phyloP scores from a whole-genome alignment of 2,329 filamentous ascomycete species.

The Ophiostoma sp. region DNA sequence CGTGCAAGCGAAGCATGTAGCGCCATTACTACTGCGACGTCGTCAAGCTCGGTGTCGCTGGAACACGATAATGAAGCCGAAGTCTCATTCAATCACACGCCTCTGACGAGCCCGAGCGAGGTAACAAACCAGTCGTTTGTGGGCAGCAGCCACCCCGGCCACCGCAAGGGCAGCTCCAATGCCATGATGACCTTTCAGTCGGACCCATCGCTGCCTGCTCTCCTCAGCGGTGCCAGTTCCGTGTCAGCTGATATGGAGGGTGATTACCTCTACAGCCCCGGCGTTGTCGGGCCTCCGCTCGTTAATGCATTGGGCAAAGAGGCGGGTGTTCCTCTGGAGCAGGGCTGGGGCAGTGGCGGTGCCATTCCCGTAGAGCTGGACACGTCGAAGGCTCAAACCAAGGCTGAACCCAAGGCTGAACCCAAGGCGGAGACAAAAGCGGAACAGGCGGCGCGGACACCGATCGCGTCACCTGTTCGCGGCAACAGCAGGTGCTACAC shows the following conservation, averaged over 20 bases:
- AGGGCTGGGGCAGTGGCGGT: conserved; percentile 24
- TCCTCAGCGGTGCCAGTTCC: conserved; percentile 59
- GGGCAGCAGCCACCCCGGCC: background rate
- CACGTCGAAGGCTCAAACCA: background rate
- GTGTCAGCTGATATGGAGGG: conserved; percentile 58
- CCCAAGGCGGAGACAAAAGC: background rate
- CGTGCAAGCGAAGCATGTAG: conserved; percentile 28
- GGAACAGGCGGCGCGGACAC: conserved; percentile 1
- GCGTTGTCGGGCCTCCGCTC: background rate
- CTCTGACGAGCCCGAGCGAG: conserved; percentile 52
- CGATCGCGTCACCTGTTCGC: conserved; percentile 18
- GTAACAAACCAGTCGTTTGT: conserved; percentile 36
- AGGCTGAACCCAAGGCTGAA: background rate
- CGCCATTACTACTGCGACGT: conserved; percentile 43
- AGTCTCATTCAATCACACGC: conserved; percentile 38
- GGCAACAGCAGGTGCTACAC: conserved; percentile 20
- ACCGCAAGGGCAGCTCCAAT: conserved; percentile 39
- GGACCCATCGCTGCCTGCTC: conserved; percentile 57
- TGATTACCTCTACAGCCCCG: conserved; percentile 50
- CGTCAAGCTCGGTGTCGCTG: conserved; percentile 49
- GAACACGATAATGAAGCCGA: conserved; percentile 29
- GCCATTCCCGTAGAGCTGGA: conserved; percentile 32
- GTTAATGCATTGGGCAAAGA: conserved; percentile 3
- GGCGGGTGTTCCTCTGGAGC: conserved; percentile 22
- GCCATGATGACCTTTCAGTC: conserved; percentile 53